Base-by-base conservation (phyloP, 768 basidiomycete species). In the Rhizopogon vinicolor region DNA sequence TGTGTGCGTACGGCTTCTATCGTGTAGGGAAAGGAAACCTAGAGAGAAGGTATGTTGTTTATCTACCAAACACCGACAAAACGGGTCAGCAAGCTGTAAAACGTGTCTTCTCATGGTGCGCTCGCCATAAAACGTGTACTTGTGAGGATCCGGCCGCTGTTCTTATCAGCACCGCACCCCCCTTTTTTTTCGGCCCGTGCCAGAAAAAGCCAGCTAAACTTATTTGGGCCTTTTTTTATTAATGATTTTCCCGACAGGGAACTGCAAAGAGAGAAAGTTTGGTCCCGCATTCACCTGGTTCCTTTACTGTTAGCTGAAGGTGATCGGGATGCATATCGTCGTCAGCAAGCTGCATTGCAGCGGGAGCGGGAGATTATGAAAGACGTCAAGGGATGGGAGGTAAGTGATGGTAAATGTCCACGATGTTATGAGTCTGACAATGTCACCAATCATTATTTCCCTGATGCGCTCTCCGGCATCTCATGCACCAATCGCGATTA, bases 251-350 rank as follows among this genome's bases (percentile, higher is more conserved):
- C 68, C 58, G 63, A 64, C 77, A 98, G 96, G 72, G 96, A 99
- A 75, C 79, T 98, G 41, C 78, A 89, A 69, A 82, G 96, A 60
- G 96, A 99, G 76, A 88, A 89, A 73, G 84, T 85, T 37, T 98
- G 96, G 96, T 91, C 94, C 56, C 84, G 96, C 60, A 93, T 99
- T 67, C 86, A 98, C 75, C 82, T 97, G 35, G 87, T 94, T 33
- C 97, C 96, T 9, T 70, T 98, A 55, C 79, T 99, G 44, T 78
- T 95, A 62, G 96, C 96, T 40, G 96, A 99, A 70, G 86, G 86
- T 4, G 96, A 99, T 75, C 87, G 97, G 53, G 93, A 95, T 69
- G 78, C 80, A 54, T 93, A 91, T 76, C 80, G 92, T 57, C 83
- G 91, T 40, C 75, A 86, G 64, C 82, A 86, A 65, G 93, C 91